Base-by-base conservation (phyloP, 2,329 filamentous ascomycete species). In the Diplodia intermedia region DNA sequence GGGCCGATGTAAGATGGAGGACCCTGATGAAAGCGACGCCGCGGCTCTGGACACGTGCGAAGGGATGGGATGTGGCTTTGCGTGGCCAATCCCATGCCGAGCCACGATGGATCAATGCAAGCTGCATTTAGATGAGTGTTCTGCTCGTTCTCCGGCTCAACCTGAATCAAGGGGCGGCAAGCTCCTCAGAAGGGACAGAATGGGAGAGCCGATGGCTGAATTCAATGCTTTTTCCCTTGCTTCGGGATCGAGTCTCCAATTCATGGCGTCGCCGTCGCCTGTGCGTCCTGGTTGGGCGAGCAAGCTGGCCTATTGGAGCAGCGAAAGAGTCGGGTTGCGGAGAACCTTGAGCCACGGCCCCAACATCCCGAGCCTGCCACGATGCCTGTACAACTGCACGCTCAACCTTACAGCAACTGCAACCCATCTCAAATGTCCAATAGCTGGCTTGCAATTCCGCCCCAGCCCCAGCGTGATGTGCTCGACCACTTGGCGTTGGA, bases 181-280 rank as follows among this genome's bases (percentile, higher is more conserved):
- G 83, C n/a, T 80, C 82, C 56, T 78, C 78, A 2, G 83, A 82
- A 5, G 80, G 79, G 71, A n/a, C 43, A 20, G 8, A 20, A n/a
- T 20, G 9, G n/a, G 43, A 47, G 43, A 47, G 43, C 43, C 43
- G 43, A 47, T 20, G 18, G 50, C 50, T 14, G 50, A 15, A 26
- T 8, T 15, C 20, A 53, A 26, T 53, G 5, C 50, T 26, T 52
- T 52, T 52, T 43, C 40, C 49, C 26, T 29, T 29, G 26, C 50
- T 11, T 29, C 26, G 50, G 18, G 29, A n/a, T 2, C 9, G 53
- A 36, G 18, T 33, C 15, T 36, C 20, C 15, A 18, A n/a, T 8
- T 8, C 29, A 14, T 33, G 23, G 29, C 4, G 29, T 29, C 18
- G 49, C n/a, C 15, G 8, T 52, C 5, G 31, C 31, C 20, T 33